phyloP scores from a whole-genome alignment of 1,139 yeast species.

The Lodderomyces parapsilosis region DNA sequence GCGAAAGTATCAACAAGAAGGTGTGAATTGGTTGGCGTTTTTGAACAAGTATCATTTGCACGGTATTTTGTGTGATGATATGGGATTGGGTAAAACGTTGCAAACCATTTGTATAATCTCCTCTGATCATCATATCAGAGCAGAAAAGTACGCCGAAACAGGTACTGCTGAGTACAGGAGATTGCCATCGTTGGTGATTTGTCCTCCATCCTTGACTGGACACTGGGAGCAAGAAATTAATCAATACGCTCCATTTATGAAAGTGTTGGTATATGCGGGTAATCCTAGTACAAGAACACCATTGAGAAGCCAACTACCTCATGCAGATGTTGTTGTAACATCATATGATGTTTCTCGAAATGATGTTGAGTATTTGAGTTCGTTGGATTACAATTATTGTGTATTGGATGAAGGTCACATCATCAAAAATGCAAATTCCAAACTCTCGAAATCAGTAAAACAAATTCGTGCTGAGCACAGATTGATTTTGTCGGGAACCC shows the following conservation, averaged over 20 bases:
- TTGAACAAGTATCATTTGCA: slow-evolving; percentile 92
- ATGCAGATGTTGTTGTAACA: slow-evolving; percentile 82
- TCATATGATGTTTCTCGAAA: slow-evolving; percentile 96
- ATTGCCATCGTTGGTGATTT: slow-evolving; percentile 80
- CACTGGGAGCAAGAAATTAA: slow-evolving; percentile 97
- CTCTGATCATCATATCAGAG: slow-evolving; percentile 88
- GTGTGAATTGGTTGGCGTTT: slow-evolving; percentile 97
- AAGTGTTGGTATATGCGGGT: slow-evolving; percentile 86
- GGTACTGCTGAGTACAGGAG: slow-evolving; percentile 67
- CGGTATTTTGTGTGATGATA: slow-evolving; percentile 97
- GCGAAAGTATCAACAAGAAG: slow-evolving; percentile 96
- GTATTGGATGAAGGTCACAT: slow-evolving; percentile 98
- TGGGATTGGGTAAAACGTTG: slow-evolving; percentile 97
- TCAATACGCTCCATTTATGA: slow-evolving; percentile 87
- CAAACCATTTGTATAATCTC: slow-evolving; percentile 97
- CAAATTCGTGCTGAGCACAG: slow-evolving; percentile 82
- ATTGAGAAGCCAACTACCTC: slow-evolving; percentile 52
- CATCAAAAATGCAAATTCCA: slow-evolving; percentile 87
- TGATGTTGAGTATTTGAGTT: slow-evolving; percentile 66
- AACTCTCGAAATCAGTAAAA: slow-evolving; percentile 86
- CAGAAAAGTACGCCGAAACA: slow-evolving; percentile 62
- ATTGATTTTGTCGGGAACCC: slow-evolving; percentile 91
- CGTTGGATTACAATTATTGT: slow-evolving; percentile 83
- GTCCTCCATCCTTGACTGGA: slow-evolving; percentile 97
- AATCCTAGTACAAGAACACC: slow-evolving; percentile 73